Percentiles rank a stretch among this genome's conserved stretches.
Evolutionary conservation across 371 early-diverging fungal species (phyloP).

Genomic region (Actinomortierella wolfii): DNA sequence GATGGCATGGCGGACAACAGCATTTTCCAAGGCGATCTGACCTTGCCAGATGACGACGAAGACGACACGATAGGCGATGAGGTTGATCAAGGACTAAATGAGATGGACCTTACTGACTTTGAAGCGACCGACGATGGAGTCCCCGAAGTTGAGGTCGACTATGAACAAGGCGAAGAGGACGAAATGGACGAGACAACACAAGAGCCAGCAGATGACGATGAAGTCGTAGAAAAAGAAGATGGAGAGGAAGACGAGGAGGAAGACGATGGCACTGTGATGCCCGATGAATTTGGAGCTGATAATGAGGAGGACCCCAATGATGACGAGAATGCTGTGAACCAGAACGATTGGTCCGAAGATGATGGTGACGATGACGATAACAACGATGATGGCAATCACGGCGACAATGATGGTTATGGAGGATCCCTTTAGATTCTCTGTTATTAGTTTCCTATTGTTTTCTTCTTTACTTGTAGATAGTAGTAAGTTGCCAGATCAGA

Average conservation of each 20-base stretch:
- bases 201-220: not conserved
- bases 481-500: too few species aligned
- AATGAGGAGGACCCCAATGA: conserved; percentile 8
- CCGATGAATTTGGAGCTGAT: not conserved
- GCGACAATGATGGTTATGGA: too few species aligned
- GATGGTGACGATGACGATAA: not conserved
- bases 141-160: conserved; percentile 31
- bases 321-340: conserved; percentile 1
- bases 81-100: not conserved
- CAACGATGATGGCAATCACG: not conserved
- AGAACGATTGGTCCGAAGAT: conserved; percentile 1
- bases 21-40: too few species aligned
- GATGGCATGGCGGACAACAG: not conserved
- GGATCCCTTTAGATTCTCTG: too few species aligned
- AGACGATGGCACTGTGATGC: not conserved
- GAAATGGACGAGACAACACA: conserved; percentile 3
- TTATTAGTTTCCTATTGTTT: too few species aligned
- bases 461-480: too few species aligned
- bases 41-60: not conserved
- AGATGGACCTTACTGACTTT: not conserved
- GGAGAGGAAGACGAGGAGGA: conserved; percentile 6
- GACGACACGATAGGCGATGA: conserved; percentile 3
- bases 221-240: conserved; percentile 8
- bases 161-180: conserved; percentile 11
- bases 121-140: conserved; percentile 16